Evolutionary conservation across 2,329 filamentous ascomycete species (phyloP).

Genomic region (Aspergillus sp.): DNA sequence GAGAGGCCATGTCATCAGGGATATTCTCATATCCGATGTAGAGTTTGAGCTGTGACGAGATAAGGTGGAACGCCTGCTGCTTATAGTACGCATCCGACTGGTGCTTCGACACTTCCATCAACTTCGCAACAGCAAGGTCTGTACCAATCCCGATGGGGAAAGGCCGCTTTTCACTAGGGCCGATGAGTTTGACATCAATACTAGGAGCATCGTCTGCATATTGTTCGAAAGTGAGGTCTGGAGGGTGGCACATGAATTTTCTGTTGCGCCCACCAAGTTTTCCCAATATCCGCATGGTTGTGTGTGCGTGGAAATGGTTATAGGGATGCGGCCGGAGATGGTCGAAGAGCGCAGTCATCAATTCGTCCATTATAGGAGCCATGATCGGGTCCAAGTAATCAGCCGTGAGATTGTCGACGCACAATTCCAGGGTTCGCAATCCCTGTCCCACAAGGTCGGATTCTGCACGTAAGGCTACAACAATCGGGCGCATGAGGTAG

Average conservation of each 20-base stretch:
- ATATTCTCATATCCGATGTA: slow-evolving; percentile 83
- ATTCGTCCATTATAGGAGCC: slow-evolving; percentile 96
- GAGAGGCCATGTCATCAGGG: slow-evolving; percentile 81
- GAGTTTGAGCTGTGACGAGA: slow-evolving; percentile 86
- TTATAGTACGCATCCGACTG: slow-evolving; percentile 85
- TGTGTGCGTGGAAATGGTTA: slow-evolving; percentile 96
- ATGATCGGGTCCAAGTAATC: slow-evolving; percentile 99
- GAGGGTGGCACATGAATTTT: slow-evolving; percentile 89
- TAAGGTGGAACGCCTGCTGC: slow-evolving; percentile 82
- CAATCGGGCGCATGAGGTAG: slow-evolving; percentile 94
- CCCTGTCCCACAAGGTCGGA: slow-evolving; percentile 95
- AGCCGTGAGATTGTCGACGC: slow-evolving; percentile 95
- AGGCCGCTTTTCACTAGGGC: slow-evolving; percentile 82
- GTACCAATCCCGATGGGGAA: slow-evolving; percentile 86
- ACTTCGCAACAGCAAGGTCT: slow-evolving; percentile 82
- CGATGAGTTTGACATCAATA: slow-evolving; percentile 84
- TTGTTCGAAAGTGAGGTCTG: slow-evolving; percentile 76
- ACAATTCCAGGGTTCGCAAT: slow-evolving; percentile 87
- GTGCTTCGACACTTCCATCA: slow-evolving; percentile 66
- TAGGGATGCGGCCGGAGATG: slow-evolving; percentile 92
- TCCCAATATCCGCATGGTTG: slow-evolving; percentile 93
- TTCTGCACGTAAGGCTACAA: slow-evolving; percentile 89
- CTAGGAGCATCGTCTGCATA: slow-evolving; percentile 86
- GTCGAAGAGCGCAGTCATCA: slow-evolving; percentile 97
- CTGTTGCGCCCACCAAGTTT: slow-evolving; percentile 94